Evolutionary conservation across 2,329 filamentous ascomycete species (phyloP), one percentile per base, ranked within the genome.

Genomic region (Escovopsis sp.): DNA sequence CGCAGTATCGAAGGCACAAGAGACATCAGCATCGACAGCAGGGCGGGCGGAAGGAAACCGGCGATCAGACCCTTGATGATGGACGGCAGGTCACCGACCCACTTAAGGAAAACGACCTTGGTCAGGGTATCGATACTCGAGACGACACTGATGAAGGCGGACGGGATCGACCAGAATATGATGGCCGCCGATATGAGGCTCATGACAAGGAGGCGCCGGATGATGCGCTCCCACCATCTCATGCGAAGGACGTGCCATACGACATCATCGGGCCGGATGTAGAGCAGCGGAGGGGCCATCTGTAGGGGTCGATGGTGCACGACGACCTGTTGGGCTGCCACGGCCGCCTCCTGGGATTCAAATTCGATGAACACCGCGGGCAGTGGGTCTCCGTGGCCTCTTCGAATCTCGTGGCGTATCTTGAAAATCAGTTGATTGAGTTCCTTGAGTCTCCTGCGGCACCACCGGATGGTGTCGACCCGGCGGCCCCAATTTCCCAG

Each of bases 381-480:
- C 23, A 85, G 63, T 42, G 74, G 70, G 41, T 75, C 70, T 31
- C 66, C 73, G 27, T 81, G 68, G 21, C 85, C 77, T 40, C 81
- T 68, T 0, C 81, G 78, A 35, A 79, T 77, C 31, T 92, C 70
- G 33, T 76, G 75, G 43, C 79, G 72, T 35, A 94, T 72, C 55
- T 92, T 80, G 41, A 48, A 55, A 21, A 64, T 63, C 13, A 58
- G 52, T 0, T 50, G 40, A 32, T 61, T 62, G 12, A 64, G 46
- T 3, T 60, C 50, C 18, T 55, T 54, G 3, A 64, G 47, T 4
- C 58, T 49, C 2, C 68, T 64, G 35, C 90, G 80, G 43, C 76
- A 81, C 80, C 82, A 94, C 42, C 88, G 76, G 55, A 98, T 94
- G 0, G 86, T 90, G 58, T 98, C 90, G 13, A 94, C 87, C 55